Evolutionary conservation across 192 early-diverging fungal genomes (phyloP), one percentile per base, ranked within the genome.

Genomic region (Linnemannia zychae): DNA sequence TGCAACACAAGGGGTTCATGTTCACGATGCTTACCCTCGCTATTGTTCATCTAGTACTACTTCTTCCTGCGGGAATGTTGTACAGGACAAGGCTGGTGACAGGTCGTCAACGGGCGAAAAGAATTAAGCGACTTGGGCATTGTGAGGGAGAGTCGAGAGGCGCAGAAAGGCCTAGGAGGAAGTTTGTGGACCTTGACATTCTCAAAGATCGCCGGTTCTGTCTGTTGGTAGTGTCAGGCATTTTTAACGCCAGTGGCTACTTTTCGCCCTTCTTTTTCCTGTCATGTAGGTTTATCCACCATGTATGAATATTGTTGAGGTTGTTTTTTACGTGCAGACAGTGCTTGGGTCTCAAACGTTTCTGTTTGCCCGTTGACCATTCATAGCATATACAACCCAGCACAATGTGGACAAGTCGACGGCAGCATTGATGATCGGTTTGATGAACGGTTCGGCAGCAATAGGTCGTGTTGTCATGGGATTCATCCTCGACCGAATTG

Each of bases 391-490:
- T 63, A 89, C 88, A 9, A 65, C 78, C 47, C 75, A 87, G 57
- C 76, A 90, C 24, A 89, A 88, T 52, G 80, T 90, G 37, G 77
- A 84, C 7, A 37, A 66, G 20, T 53, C 74, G 76, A 36, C 72
- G 75, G 91, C 86, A 17, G 88, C 89, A 5, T 83, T 88, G 13
- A 79, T 93, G 24, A 71, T 93, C 36, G 91, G 90, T 46, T 78
- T 95, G 40, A 90, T 93, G 80, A 90, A 88, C 47, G 93, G 87
- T 44, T 82, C 88, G 9, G 92, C 90, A 37, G 90, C 91, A 2
- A 53, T 92, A 3, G 90, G 89, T 31, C 89, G 93, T 22, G 86
- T 94, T 67, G 71, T 74, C 1, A 83, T 91, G 2, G 93, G 93
- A 37, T 89, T 89, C 40, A 38, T 91, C 15, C 90, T 90, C 0